Conservation (phyloP, 2,329 filamentous ascomycete genomes). For the Microdochium trichocladiopsis region DNA sequence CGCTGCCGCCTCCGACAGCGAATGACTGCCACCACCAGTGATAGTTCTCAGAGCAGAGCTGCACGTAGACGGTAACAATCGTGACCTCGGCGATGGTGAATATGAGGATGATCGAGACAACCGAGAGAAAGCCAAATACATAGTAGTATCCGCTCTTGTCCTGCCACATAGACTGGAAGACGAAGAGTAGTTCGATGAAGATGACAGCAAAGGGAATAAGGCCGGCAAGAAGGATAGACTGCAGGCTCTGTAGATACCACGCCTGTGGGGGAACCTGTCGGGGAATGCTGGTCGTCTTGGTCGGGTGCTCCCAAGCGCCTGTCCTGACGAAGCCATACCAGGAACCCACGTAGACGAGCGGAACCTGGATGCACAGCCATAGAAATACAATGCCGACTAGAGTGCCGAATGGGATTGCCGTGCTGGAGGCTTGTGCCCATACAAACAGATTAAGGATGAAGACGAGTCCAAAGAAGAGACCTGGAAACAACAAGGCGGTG, state of each 20-base stretch:
- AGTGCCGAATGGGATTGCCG: conserved; percentile 77
- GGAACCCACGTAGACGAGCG: conserved; percentile 73
- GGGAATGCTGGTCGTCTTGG: conserved; percentile 64
- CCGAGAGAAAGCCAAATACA: conserved; percentile 77
- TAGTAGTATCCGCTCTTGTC: conserved; percentile 92
- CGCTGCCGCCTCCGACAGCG: conserved; percentile 67
- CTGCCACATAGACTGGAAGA: conserved; percentile 83
- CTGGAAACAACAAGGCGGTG: conserved; percentile 73
- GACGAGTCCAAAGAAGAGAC: conserved; percentile 65
- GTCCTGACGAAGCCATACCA: conserved; percentile 67
- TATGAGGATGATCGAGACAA: conserved; percentile 65
- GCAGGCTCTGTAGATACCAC: conserved; percentile 64
- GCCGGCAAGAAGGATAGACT: conserved; percentile 64
- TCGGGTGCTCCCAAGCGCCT: conserved; percentile 71
- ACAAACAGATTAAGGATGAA: conserved; percentile 84
- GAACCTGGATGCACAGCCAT: conserved; percentile 82
- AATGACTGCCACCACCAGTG: conserved; percentile 94
- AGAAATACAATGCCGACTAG: conserved; percentile 65
- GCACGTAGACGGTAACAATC: conserved; percentile 74
- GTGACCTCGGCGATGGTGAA: conserved; percentile 78
- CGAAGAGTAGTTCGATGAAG: conserved; percentile 80
- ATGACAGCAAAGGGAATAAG: conserved; percentile 80
- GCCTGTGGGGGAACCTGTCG: conserved; percentile 68
- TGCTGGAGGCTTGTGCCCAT: conserved; percentile 84
- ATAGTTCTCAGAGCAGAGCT: conserved; percentile 80